Conservation (phyloP, 163 green algal species). For the Volvox carteri region DNA sequence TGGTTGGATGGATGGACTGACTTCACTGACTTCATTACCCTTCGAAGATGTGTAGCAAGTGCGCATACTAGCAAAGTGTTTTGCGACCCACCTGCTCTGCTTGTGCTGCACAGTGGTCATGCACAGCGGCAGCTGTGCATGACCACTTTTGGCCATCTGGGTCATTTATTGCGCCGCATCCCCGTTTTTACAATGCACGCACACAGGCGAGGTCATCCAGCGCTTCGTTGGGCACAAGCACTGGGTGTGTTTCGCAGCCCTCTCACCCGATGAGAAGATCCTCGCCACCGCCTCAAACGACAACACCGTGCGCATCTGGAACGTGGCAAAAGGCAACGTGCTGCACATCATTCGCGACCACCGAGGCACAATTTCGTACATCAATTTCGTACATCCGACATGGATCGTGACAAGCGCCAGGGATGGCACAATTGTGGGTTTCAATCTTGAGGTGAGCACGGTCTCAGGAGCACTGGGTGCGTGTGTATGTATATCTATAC, state of each 20-base stretch:
- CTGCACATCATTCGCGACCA: conserved; percentile 20
- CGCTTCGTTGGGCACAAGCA: conserved; percentile 33
- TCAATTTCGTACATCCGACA: neutral
- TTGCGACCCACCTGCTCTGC: no score
- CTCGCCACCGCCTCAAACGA: conserved; percentile 36
- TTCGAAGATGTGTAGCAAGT: no score
- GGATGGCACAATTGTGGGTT: conserved; percentile 3
- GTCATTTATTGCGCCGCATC: neutral
- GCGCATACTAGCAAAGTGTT: no score
- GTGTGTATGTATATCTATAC: no score
- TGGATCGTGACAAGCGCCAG: conserved; percentile 22
- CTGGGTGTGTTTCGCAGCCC: conserved; percentile 20
- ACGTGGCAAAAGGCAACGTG: neutral
- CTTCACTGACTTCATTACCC: no score
- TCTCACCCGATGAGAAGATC: conserved; percentile 13
- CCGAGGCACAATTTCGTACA: neutral
- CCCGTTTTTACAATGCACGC: neutral
- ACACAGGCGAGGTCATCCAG: conserved; percentile 18
- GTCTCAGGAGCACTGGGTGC: no score
- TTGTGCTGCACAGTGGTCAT: neutral
- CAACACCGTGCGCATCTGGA: conserved; percentile 20
- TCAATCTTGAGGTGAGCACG: conserved; percentile 25
- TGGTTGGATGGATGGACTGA: no score
- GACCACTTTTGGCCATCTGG: no score
- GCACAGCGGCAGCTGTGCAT: no score